Evolutionary conservation across 495 filamentous ascomycete species (phyloP).

Genomic region (Xylaria scruposa): DNA sequence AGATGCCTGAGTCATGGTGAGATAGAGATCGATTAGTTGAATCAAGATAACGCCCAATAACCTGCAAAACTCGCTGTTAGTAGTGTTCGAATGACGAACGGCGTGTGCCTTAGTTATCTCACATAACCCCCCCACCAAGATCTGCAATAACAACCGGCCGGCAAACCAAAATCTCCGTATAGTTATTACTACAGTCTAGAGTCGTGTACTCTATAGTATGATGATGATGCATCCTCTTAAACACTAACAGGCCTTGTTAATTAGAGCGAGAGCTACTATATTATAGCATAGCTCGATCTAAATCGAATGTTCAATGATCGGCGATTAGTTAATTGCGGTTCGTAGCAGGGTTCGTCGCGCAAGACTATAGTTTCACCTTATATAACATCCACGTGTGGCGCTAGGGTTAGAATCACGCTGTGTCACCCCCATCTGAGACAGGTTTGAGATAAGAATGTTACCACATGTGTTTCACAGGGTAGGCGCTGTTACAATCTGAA

Average conservation of each 20-base stretch:
- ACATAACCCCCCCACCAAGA: neutral
- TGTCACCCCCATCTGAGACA: conserved; percentile 17
- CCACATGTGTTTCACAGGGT: conserved; percentile 20
- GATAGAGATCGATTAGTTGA: neutral
- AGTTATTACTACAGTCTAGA: neutral
- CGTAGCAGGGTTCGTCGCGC: neutral
- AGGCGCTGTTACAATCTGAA: neutral
- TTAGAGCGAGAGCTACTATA: neutral
- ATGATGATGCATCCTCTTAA: neutral
- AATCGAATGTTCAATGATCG: neutral
- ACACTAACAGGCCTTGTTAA: neutral
- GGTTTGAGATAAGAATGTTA: conserved; percentile 2
- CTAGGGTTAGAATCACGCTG: neutral
- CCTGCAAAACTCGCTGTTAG: neutral
- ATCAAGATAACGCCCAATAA: neutral
- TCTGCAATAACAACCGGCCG: conserved; percentile 7
- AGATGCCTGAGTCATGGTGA: neutral
- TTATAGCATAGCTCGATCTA: neutral
- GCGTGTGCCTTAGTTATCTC: neutral
- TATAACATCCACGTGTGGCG: conserved; percentile 1
- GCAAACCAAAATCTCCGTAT: neutral
- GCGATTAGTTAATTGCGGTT: conserved; percentile 3
- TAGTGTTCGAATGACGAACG: neutral
- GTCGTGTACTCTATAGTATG: neutral
- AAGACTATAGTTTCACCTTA: neutral